These are phyloP conservation scores for Lasiodiplodia gonubiensis DNA, from an alignment of 2,329 filamentous ascomycete species.

Conservation along the genomic window DNA sequence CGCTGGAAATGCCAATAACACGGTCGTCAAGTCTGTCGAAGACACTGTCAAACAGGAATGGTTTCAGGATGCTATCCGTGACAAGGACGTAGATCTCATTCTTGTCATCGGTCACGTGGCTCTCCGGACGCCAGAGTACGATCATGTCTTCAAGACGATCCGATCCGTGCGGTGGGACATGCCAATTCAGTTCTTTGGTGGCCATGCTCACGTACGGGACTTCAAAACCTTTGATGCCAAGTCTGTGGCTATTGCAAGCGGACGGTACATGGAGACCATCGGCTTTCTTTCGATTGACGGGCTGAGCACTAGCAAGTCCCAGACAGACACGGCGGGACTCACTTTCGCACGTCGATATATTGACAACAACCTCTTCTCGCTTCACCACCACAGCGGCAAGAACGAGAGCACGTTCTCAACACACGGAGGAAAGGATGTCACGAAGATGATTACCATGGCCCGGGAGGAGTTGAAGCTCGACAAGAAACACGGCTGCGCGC, in stretches of 20 bases:
- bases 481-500: slow-evolving; percentile 79
- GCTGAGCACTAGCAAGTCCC: slow-evolving; percentile 50
- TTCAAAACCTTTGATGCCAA: slow-evolving; percentile 78
- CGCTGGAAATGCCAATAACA: slow-evolving; percentile 87
- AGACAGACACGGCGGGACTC: slow-evolving; percentile 47
- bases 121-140: slow-evolving; percentile 79
- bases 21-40: slow-evolving; percentile 78
- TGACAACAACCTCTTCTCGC: slow-evolving; percentile 87
- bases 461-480: slow-evolving; percentile 75
- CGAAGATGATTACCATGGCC: slow-evolving; percentile 70
- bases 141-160: slow-evolving; percentile 77
- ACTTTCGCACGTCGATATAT: slow-evolving; percentile 83
- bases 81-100: slow-evolving; percentile 81
- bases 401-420: slow-evolving; percentile 78
- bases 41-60: slow-evolving; percentile 82
- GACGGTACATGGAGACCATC: slow-evolving; percentile 92
- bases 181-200: slow-evolving; percentile 90
- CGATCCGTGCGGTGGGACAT: slow-evolving; percentile 76
- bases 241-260: slow-evolving; percentile 81
- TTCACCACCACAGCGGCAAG: slow-evolving; percentile 79
- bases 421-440: slow-evolving; percentile 73
- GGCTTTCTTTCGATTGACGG: slow-evolving; percentile 90
- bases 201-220: slow-evolving; percentile 88
- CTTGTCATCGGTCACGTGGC: slow-evolving; percentile 86
- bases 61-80: slow-evolving; percentile 85